Evolutionary conservation across 345 rosid genomes (phyloP), one percentile per base, ranked within the genome.

Genomic region (Trapa incisa): DNA sequence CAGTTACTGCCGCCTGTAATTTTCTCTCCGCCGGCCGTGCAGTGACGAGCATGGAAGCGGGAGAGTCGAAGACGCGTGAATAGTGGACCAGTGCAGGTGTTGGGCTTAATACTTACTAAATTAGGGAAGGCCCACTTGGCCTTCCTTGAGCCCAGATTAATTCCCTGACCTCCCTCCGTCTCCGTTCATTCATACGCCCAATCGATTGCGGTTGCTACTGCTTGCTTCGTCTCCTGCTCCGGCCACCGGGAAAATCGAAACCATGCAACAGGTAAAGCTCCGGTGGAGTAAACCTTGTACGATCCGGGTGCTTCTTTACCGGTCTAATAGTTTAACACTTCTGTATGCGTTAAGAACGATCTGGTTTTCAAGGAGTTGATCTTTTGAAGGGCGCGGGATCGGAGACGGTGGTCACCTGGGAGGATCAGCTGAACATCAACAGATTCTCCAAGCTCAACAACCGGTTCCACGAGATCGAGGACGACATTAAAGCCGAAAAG

Each of bases 401-500:
- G 76, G 95, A 80, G 58, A 86, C 71, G 72, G 87, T 80, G 83
- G 99, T 94, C 37, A 94, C 97, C 3, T 94, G 99, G 99, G 93
- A 89, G 68, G 99, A 94, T 65, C 99, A 94, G 83, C 96, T 84
- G 74, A 94, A 91, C 80, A 94, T 94, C 68, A 91, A 91, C 77
- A 86, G 68, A 67, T 94, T 94, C 71, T 85, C 86, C 35, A 86
- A 93, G 67, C 80, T 94, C 64, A 94, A 94, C 82, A 94, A 87
- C 65, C 73, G 99, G 54, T 76, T 87, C 65, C 97, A 91, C 70
- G 97, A 94, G 72, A 89, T 94, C 33, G 78, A 79, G 22, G 99
- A 94, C 53, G 99, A 94, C 70, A 83, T 91, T 78, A 89, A 80
- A 80, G 42, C 74, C 56, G 88, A 89, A 71, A 91, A 91, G 97